Base-by-base conservation (phyloP, 2,329 filamentous ascomycete species). In the Penicillium sp. region DNA sequence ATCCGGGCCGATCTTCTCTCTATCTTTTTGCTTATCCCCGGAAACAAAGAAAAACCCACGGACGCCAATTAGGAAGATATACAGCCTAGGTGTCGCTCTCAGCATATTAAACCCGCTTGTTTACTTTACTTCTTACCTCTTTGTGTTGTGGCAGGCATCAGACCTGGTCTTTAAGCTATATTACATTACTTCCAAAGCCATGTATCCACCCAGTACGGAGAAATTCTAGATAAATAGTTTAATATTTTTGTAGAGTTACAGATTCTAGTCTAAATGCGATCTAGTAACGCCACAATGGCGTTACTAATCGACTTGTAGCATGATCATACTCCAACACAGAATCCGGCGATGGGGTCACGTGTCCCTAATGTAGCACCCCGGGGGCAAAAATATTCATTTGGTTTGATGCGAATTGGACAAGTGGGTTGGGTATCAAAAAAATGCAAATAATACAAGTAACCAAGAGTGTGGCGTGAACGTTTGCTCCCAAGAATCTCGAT, bases 371-470 rank as follows among this genome's bases (percentile, higher is more conserved):
- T 48, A 38, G 33, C 24, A 48, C 7, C 32, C 32, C 13, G 31
- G 35, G 7, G 19, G 17, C 32, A 31, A 33, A 22, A 37, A 31
- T 43, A 40, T 38, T 44, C 10, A 43, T 42, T 12, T 43, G 32
- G 12, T 34, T 49, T 35, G 33, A 38, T 45, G 31, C 37, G 47
- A 47, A 31, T 47, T 35, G 44, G 22, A 53, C 48, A 45, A 47
- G 12, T 48, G 56, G 57, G 57, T 59, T 48, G 56, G 57, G 57
- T 59, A 58, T 59, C 57, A 54, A 53, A 38, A 54, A 54, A 40
- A n/a, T 37, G 38, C 24, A 49, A 31, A 51, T 45, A 47, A 44
- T 48, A 57, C 43, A 48, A 45, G 38, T 31, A 31, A 45, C 15
- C 21, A 34, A 15, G 29, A 41, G 9, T 21, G 8, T 37, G 34